A percentile compares a stretch with the other conserved stretches of the same genome.
Conservation (phyloP, 768 basidiomycete genomes). For the Paxillus involutus region DNA sequence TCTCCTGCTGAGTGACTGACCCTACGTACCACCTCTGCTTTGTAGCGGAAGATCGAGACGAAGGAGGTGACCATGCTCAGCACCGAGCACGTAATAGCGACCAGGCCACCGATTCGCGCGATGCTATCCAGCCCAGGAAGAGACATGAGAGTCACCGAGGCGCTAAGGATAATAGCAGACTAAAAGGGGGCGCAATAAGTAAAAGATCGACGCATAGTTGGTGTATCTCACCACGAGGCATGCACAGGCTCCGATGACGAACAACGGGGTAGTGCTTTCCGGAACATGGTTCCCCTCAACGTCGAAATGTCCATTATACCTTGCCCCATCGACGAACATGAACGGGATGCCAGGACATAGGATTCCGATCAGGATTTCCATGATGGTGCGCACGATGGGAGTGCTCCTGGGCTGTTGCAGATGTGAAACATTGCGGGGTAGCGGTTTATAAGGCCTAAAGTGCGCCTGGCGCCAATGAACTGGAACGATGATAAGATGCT, state of each 20-base stretch:
- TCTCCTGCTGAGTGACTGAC: conserved; percentile 45
- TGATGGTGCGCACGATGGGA: conserved; percentile 46
- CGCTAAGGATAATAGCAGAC: conserved; percentile 81
- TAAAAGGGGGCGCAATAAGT: conserved; percentile 29
- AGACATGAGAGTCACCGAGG: conserved; percentile 79
- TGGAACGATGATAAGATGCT: conserved; percentile 9
- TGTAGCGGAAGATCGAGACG: conserved; percentile 68
- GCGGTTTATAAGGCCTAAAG: conserved; percentile 67
- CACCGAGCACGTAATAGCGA: conserved; percentile 71
- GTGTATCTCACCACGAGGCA: conserved; percentile 56
- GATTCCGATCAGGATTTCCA: conserved; percentile 61
- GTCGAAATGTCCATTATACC: conserved; percentile 48
- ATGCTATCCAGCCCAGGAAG: conserved; percentile 70
- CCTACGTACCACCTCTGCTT: conserved; percentile 59
- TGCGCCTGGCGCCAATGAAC: conserved; percentile 73
- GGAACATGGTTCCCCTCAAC: conserved; percentile 53
- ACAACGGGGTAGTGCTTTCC: conserved; percentile 51
- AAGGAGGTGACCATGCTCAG: conserved; percentile 70
- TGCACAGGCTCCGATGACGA: conserved; percentile 64
- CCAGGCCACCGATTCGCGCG: conserved; percentile 62
- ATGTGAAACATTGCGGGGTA: conserved; percentile 52
- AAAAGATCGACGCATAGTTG: neutral
- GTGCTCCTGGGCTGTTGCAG: conserved; percentile 26
- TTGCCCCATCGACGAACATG: conserved; percentile 59
- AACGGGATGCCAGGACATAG: conserved; percentile 81